Base-by-base conservation (phyloP, 352 stramenopile species). In the Albugo candida region DNA sequence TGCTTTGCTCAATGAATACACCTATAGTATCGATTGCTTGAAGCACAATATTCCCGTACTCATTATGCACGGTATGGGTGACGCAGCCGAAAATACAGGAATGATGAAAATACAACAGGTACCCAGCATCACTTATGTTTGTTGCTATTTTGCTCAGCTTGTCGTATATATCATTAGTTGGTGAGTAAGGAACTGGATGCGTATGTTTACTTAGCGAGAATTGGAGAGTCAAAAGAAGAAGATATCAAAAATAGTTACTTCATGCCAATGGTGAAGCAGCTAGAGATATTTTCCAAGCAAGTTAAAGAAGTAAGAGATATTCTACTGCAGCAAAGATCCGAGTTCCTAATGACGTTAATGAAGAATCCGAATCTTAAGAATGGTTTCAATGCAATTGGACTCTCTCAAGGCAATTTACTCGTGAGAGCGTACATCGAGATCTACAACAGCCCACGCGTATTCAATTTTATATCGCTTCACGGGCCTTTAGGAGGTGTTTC, bases 211-310 rank as follows among this genome's bases (percentile, higher is more conserved):
- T 96, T 83, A 61, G 67, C 96, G 47, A 81, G 87, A 42, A 92
- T 93, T 19, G 91, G 85, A 18, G 55, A 82, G 13, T 84, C 66
- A 1, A 64, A 87, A 31, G 47, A 55, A 0, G 67, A 91, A 52
- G 91, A 97, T 56, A 78, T 88, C 16, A 69, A 77, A n/a, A 95
- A 96, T 63, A 94, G 83, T 39, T 97, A 93, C 57, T 79, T 96
- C 48, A 53, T 95, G 47, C 95, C 67, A 13, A 95, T 97, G 84
- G 70, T 96, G 55, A 72, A 73, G 11, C 78, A 86, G 43, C 69
- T 95, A 11, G 81, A 94, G 16, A 57, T 81, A 41, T 97, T 97
- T 64, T 84, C 88, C 1, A 55, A 67, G n/a, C 64, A 68, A 42
- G 67, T 97, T 27, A 57, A 53, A 50, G 51, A 70, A 60, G 76